Base-by-base conservation (phyloP, 2,329 filamentous ascomycete genomes). In the Fusarium scirpi region DNA sequence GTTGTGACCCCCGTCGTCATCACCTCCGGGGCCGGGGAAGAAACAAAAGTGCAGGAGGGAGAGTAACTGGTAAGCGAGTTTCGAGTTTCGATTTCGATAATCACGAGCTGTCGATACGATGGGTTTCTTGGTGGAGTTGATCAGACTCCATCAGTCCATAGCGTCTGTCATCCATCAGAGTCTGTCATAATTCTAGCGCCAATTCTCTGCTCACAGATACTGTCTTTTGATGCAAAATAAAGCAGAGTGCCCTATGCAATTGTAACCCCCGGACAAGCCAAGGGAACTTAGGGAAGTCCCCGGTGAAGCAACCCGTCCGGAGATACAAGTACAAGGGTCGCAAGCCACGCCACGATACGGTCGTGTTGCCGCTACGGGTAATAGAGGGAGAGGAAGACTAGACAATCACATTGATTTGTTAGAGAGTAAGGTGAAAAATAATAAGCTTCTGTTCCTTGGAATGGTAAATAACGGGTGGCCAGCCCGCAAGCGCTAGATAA, bases 401-500 rank as follows among this genome's bases (percentile, higher is more conserved):
- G 18, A 29, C 15, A 27, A 25, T 20, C 18, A 27, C 29, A 46
- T 32, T 22, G 16, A 29, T n/a, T 22, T 15, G n/a, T 27, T 48
- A 22, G n/a, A 29, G n/a, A 27, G 20, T n/a, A 34, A 63, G 30
- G 48, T 27, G 11, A 29, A n/a, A 20, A 15, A 27, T 16, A 43
- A 41, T 43, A 29, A 61, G 48, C 38, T 44, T 27, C 43, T 55
- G 58, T 66, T 72, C 60, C 68, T 66, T 69, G 70, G 58, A 63
- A 70, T 59, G 71, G 64, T 62, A 75, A 73, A 69, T 71, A 74
- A 75, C 54, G 64, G 53, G 58, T 67, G 71, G 69, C 44, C 58
- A 74, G 60, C 38, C 62, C 61, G 64, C 62, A 63, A 65, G 59
- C 73, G 73, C 73, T 75, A 75, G 63, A 52, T 45, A 66, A 55